Evolutionary conservation across 129 eudicot genomes (phyloP).

Genomic region (Apium graveolens): DNA sequence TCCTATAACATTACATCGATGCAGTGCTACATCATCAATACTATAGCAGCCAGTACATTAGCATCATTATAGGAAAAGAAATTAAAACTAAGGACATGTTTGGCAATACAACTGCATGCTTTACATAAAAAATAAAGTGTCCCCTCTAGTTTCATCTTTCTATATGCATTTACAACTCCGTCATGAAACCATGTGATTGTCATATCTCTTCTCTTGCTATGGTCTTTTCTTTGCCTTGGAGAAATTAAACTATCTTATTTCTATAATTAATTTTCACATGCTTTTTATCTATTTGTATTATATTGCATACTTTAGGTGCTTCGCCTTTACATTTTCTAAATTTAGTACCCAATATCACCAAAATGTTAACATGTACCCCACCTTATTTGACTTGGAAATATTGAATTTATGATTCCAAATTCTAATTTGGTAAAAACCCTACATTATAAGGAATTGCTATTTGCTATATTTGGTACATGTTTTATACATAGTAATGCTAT

Average conservation of each 20-base stretch:
- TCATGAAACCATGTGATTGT: constrained; percentile 8
- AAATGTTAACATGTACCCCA: background rate
- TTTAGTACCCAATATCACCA: background rate
- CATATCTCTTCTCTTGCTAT: background rate
- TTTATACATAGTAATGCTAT: constrained; percentile 29
- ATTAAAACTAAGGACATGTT: background rate
- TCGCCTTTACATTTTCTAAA: background rate
- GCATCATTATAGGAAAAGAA: background rate
- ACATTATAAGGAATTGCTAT: constrained; percentile 9
- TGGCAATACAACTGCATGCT: constrained; percentile 17
- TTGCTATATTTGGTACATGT: constrained; percentile 8
- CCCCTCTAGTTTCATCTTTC: background rate
- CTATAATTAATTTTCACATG: constrained; percentile 4
- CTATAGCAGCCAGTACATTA: background rate
- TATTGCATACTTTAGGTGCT: background rate
- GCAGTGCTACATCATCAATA: background rate
- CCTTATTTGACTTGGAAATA: background rate
- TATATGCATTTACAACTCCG: constrained; percentile 6
- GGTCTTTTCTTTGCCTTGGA: background rate
- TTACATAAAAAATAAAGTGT: constrained; percentile 6
- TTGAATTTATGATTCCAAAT: background rate
- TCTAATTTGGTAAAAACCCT: constrained; percentile 19
- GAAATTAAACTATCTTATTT: constrained; percentile 6
- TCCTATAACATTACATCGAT: background rate
- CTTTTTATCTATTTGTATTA: background rate